Evolutionary conservation across 2,329 filamentous ascomycete species (phyloP).

Genomic region (Aspergillus ibericus): DNA sequence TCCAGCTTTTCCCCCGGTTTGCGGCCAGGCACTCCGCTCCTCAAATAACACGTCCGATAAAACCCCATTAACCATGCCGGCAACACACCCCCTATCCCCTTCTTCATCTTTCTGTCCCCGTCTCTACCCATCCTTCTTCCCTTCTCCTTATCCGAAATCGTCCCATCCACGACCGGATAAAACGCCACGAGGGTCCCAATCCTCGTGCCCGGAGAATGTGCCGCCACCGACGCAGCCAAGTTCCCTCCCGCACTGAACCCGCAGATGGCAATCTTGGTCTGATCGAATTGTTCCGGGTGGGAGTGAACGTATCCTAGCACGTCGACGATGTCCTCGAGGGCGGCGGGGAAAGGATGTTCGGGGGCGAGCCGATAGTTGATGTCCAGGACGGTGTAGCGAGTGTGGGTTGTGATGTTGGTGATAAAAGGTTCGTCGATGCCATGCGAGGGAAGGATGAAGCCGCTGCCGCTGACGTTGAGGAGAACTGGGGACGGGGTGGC

Average conservation of each 20-base stretch:
- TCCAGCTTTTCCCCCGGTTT: slow-evolving; percentile 3
- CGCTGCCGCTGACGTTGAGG: slow-evolving; percentile 33
- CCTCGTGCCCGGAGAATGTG: slow-evolving; percentile 16
- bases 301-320: slow-evolving; percentile 32
- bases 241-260: slow-evolving; percentile 47
- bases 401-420: slow-evolving; percentile 20
- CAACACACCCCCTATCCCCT: slow-evolving; percentile 1
- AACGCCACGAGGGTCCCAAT: slow-evolving; percentile 31
- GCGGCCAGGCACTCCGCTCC: no score
- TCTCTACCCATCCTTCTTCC: not conserved
- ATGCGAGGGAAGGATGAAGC: slow-evolving; percentile 30
- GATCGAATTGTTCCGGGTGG: slow-evolving; percentile 33
- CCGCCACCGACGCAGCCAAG: slow-evolving; percentile 23
- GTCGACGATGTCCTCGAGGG: slow-evolving; percentile 39
- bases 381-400: slow-evolving; percentile 36
- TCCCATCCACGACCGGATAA: slow-evolving; percentile 28
- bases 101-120: not conserved
- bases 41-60: slow-evolving; percentile 29
- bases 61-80: slow-evolving; percentile 20
- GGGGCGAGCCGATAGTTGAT: slow-evolving; percentile 41
- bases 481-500: slow-evolving; percentile 22
- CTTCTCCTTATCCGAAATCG: not conserved
- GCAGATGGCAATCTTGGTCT: slow-evolving; percentile 29
- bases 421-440: slow-evolving; percentile 31
- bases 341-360: slow-evolving; percentile 40